phyloP scores from a whole-genome alignment of 169 alveolate genomes.

The Amoebophrya sp. region DNA sequence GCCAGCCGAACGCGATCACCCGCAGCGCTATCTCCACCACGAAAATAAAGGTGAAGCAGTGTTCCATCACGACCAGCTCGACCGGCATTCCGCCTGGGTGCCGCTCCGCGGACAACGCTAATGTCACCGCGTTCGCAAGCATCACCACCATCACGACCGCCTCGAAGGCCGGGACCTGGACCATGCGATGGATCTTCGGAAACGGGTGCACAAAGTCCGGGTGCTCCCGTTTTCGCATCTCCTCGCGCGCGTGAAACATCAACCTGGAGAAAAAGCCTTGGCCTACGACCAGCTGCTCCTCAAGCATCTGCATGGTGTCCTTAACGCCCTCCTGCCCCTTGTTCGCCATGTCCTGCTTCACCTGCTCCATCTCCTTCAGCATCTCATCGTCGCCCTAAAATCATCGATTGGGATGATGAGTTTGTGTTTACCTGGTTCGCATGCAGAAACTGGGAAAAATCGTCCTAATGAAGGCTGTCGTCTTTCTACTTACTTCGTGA shows the following conservation, averaged over 20 bases:
- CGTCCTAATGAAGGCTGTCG: no score
- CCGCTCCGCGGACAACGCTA: neutral
- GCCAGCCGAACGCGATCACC: neutral
- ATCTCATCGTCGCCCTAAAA: neutral
- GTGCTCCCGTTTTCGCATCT: neutral
- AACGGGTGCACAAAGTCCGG: neutral
- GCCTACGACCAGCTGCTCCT: neutral
- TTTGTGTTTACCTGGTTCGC: no score
- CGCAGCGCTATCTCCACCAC: neutral
- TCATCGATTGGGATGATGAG: no score
- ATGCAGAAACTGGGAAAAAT: no score
- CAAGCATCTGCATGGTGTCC: neutral
- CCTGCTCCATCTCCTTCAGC: neutral
- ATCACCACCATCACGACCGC: neutral
- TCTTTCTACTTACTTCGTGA: no score
- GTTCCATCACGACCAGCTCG: neutral
- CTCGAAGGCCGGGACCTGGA: neutral
- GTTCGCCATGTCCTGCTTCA: neutral
- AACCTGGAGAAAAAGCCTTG: neutral
- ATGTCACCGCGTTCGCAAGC: neutral
- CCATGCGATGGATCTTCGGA: neutral
- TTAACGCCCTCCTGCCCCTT: neutral
- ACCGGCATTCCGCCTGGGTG: neutral
- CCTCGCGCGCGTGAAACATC: neutral
- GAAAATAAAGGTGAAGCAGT: neutral